phyloP scores from a whole-genome alignment of 768 basidiomycete species.

The Tylopilus cervinicoccineus region DNA sequence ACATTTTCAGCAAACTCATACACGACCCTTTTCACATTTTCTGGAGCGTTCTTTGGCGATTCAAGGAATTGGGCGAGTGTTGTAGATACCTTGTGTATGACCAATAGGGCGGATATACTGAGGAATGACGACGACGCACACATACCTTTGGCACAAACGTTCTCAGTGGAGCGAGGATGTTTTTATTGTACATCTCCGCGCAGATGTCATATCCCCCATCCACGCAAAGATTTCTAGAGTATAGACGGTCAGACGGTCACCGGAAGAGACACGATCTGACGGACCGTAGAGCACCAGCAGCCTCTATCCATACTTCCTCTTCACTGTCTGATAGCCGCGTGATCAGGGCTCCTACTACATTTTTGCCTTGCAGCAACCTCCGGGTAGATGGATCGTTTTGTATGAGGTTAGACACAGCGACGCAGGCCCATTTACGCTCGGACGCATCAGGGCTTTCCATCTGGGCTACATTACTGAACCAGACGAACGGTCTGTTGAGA shows the following conservation, averaged over 20 bases:
- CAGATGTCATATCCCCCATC: constrained; percentile 96
- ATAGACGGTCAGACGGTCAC: constrained; percentile 6
- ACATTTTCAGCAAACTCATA: constrained; percentile 91
- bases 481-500: neutral
- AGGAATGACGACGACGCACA: neutral
- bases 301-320: constrained; percentile 89
- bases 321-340: constrained; percentile 84
- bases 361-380: constrained; percentile 84
- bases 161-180: constrained; percentile 73
- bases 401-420: constrained; percentile 92
- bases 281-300: constrained; percentile 82
- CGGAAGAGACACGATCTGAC: constrained; percentile 14
- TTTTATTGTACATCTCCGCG: constrained; percentile 97
- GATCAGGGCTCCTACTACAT: constrained; percentile 83
- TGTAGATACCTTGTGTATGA: constrained; percentile 57
- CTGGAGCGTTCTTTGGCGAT: constrained; percentile 56
- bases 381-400: constrained; percentile 94
- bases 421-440: constrained; percentile 94
- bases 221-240: constrained; percentile 82
- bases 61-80: constrained; percentile 66
- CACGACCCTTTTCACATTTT: constrained; percentile 70
- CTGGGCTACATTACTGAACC: constrained; percentile 33
- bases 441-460: constrained; percentile 71
- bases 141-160: constrained; percentile 76
- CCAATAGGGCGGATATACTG: neutral